Base-by-base conservation (phyloP, 1,284 basidiomycete species). In the Fomitopsis pinicola region DNA sequence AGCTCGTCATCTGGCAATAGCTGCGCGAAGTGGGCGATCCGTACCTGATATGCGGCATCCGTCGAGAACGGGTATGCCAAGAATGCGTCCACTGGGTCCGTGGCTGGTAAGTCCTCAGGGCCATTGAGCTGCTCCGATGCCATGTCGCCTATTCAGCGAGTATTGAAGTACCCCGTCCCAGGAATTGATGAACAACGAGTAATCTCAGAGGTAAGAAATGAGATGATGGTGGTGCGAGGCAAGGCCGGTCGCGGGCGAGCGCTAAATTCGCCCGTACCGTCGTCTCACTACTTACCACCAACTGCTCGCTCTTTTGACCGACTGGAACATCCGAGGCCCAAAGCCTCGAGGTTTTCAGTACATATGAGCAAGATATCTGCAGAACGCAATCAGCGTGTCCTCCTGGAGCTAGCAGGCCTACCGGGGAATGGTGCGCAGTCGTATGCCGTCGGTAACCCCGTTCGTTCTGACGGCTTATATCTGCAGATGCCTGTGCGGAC, bases 401-500 rank as follows among this genome's bases (percentile, higher is more conserved):
- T 95, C 36, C 69, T 86, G 6, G 92, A 93, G 59, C 80, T 94
- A 15, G 82, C 80, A 4, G 72, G 76, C 26, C 79, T 82, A 66
- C 88, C 91, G 50, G 92, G 93, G 66, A 95, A 95, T 71, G 89
- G 92, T 85, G 69, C 72, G 79, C 62, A 36, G 52, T 14, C 62
- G 48, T 17, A 26, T 19, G 63, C 57, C 26, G 45, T 66, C 63
- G 12, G 69, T 66, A 60, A 66, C 10, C 45, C 38, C 54, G 17
- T 52, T 59, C 59, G 63, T 67, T 56, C 62, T 46, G 10, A 35
- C 19, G 19, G 26, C 17, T 26, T 56, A 19, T 64, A 15, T 68
- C 5, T 2, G 6, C 15, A 92, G 91, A 91, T 73, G 70, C 84
- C 26, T 95, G 93, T 72, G 93, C 93, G 9, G 93, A 95, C 75